Evolutionary conservation across 768 basidiomycete species (phyloP), one percentile per base, ranked within the genome.

Genomic region (Suillus sp.): DNA sequence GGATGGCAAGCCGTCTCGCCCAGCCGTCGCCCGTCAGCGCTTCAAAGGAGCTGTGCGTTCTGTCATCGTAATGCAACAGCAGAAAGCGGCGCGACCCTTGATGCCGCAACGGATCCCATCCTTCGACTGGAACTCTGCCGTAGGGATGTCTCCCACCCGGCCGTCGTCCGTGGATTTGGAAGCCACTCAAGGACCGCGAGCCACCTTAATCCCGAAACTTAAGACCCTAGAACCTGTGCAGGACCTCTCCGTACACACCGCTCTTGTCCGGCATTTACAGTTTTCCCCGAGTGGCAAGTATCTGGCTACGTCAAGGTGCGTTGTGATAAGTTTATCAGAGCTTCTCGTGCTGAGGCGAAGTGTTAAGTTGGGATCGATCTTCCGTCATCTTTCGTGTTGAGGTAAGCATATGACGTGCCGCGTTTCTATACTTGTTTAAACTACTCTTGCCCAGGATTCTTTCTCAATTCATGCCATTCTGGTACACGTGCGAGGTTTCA

Each of bases 221-320:
- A 79, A 77, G 68, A 69, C 64, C 50, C 66, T 85, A 59, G 70
- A 71, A 45, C 70, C 74, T 53, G 80, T 78, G 7, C 80, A 84
- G 64, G 80, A 78, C 59, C 67, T 81, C 58, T 77, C 71, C 32
- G 78, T 79, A n/a, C 84, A 86, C 61, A 74, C 75, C 47, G 84
- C 83, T 9, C 77, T 85, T 30, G 83, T 85, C 25, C 72, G 83
- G 60, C 83, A 86, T 67, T 69, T 85, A 54, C 83, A 85, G 63
- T 86, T 86, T 68, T 85, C 84, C 16, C 84, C 84, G 6, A 79
- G 81, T 65, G 84, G 85, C 48, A 77, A 78, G 65, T 83, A 78
- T 67, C 64, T 86, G 63, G 84, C 84, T 3, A 85, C 84, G 0
- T 83, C 83, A 38, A 83, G 83, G 77, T 79, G 61, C 45, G 74